A percentile compares a stretch with the other conserved stretches of the same genome.
These are phyloP conservation scores for Gamsiella multidivaricata DNA, from an alignment of 192 early-diverging fungal species.

Conservation along the genomic window DNA sequence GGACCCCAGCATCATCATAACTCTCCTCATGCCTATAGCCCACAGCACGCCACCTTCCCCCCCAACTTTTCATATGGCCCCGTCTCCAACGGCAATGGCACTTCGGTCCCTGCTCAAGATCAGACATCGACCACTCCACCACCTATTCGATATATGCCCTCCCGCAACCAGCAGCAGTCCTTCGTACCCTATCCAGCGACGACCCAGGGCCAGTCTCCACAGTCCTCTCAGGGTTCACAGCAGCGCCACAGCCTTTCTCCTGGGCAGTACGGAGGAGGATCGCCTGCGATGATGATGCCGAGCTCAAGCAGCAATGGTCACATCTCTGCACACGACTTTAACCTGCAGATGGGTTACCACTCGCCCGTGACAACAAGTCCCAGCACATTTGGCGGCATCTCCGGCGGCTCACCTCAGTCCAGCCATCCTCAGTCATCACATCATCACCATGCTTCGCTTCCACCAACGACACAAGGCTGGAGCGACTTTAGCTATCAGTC, in stretches of 20 bases:
- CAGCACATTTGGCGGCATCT: slow-evolving; percentile 36
- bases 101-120: slow-evolving; percentile 15
- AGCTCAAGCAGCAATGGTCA: slow-evolving; percentile 41
- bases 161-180: slow-evolving; percentile 9
- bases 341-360: slow-evolving; percentile 48
- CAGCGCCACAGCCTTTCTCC: slow-evolving; percentile 50
- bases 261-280: slow-evolving; percentile 33
- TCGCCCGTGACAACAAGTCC: slow-evolving; percentile 45
- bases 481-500: slow-evolving; percentile 33
- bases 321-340: slow-evolving; percentile 40
- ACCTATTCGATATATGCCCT: slow-evolving; percentile 37
- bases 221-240: slow-evolving; percentile 33
- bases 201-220: slow-evolving; percentile 39
- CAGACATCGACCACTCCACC: slow-evolving; percentile 50
- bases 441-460: slow-evolving; percentile 35
- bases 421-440: slow-evolving; percentile 24
- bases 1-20: slow-evolving; percentile 27
- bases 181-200: slow-evolving; percentile 43
- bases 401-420: slow-evolving; percentile 34
- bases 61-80: slow-evolving; percentile 33
- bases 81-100: slow-evolving; percentile 38
- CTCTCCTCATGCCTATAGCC: slow-evolving; percentile 33
- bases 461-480: slow-evolving; percentile 50
- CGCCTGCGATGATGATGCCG: slow-evolving; percentile 55
- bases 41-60: slow-evolving; percentile 36